A percentile compares a stretch with the other conserved stretches of the same genome.
Evolutionary conservation across 2,329 filamentous ascomycete species (phyloP).

Genomic region (Sclerotiophoma versabilis): DNA sequence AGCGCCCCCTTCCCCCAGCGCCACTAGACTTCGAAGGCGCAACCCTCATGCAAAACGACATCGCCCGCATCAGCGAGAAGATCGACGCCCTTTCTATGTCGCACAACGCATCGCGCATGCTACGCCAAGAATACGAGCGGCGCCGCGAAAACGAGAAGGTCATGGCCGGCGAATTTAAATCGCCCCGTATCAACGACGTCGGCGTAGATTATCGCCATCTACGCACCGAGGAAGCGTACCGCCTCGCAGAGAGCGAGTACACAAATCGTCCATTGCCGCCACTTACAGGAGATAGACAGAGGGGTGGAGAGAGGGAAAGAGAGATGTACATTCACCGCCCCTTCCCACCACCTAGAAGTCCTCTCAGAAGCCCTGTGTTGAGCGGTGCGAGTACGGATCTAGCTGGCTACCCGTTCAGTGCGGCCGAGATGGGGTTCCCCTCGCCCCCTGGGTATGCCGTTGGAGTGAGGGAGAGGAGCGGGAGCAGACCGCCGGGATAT

Average conservation of each 20-base stretch:
- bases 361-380: slow-evolving; percentile 13
- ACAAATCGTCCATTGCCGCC: not conserved
- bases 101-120: slow-evolving; percentile 13
- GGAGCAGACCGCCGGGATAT: slow-evolving; percentile 3
- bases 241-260: not conserved
- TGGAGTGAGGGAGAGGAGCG: not conserved
- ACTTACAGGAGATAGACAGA: not conserved
- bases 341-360: slow-evolving; percentile 9
- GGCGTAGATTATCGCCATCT: slow-evolving; percentile 4
- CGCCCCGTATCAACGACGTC: slow-evolving; percentile 6
- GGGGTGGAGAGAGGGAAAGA: not conserved
- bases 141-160: slow-evolving; percentile 40
- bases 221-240: not conserved
- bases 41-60: slow-evolving; percentile 37
- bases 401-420: slow-evolving; percentile 24
- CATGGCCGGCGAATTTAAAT: slow-evolving; percentile 38
- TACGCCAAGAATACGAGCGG: slow-evolving; percentile 27
- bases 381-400: slow-evolving; percentile 15
- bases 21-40: slow-evolving; percentile 28
- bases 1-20: slow-evolving; percentile 19
- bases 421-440: slow-evolving; percentile 28
- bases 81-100: slow-evolving; percentile 37
- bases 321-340: not conserved
- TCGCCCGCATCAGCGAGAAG: slow-evolving; percentile 42
- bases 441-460: slow-evolving; percentile 25